These are phyloP conservation scores for Chaetomidium leptoderma DNA, from an alignment of 495 filamentous ascomycete species.

Conservation along the genomic window DNA sequence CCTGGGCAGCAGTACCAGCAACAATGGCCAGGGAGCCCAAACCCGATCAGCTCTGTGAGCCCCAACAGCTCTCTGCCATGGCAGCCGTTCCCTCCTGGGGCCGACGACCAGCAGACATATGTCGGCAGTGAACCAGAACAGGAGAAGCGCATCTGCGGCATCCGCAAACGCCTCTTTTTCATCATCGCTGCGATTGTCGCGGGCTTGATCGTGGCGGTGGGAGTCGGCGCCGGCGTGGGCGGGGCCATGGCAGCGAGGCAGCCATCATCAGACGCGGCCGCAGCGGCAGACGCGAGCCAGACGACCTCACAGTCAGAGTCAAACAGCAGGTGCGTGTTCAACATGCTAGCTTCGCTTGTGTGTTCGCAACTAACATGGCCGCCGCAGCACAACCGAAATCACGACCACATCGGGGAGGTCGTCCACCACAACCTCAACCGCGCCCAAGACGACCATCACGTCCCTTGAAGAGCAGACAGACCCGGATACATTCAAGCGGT, in stretches of 20 bases:
- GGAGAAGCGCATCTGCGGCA: conserved; percentile 24
- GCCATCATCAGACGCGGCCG: background rate
- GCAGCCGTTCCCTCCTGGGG: conserved; percentile 11
- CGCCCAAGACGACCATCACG: background rate
- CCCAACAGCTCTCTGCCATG: conserved; percentile 19
- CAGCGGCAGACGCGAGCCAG: background rate
- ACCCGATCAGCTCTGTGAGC: background rate
- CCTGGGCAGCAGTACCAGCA: background rate
- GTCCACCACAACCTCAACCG: conserved; percentile 3
- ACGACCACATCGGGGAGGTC: too few species aligned
- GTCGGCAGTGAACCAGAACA: background rate
- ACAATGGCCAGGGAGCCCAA: background rate
- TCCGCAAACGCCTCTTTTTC: conserved; percentile 25
- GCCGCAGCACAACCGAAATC: background rate
- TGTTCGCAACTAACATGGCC: background rate
- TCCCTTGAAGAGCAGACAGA: conserved; percentile 25
- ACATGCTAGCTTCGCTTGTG: background rate
- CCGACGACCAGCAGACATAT: background rate
- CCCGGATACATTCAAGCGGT: background rate
- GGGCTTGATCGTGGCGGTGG: conserved; percentile 23
- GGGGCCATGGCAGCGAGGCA: conserved; percentile 16
- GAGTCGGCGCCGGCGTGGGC: conserved; percentile 29
- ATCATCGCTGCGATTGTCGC: conserved; percentile 17
- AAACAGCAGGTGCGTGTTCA: background rate
- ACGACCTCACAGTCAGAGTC: background rate